Evolutionary conservation across 768 basidiomycete genomes (phyloP), one percentile per base, ranked within the genome.

Genomic region (Phlebiopsis gigantea): DNA sequence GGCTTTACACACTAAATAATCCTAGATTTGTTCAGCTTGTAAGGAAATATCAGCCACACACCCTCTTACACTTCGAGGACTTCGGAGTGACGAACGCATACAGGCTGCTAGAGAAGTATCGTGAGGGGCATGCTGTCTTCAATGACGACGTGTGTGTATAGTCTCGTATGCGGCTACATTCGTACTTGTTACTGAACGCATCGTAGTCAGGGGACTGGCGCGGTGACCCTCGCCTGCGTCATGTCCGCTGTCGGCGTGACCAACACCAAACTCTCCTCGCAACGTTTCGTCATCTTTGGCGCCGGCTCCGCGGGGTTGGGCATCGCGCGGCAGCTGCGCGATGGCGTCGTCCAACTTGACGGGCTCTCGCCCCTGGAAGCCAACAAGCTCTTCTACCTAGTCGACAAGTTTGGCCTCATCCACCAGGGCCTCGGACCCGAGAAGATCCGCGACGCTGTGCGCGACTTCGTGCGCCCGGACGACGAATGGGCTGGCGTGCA

Each of bases 221-320:
- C 88, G 0, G 88, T 91, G 29, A 84, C 87, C 0, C 77, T 90
- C 21, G 78, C 88, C 0, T 81, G 82, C 10, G 69, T 88, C 43
- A 83, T 87, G 75, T 76, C 87, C 0, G 88, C 86, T 0, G 76
- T 84, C 30, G 79, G 82, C 14, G 81, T 89, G 14, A 87, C 87
- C 12, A 83, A 80, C 65, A 68, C 71, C 39, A 77, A 79, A 63
- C 75, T 95, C 34, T 72, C 80, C 5, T 86, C 90, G 55, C 92
- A 94, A 67, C 80, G 88, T 5, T 84, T 84, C 65, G 73, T 93
- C 58, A 77, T 93, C 54, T 89, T 87, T 66, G 92, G 92, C 8
- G 84, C 89, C 0, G 92, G 88, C 4, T 84, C 87, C 0, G 91
- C 92, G 0, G 92, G 93, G 0, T 75, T 90, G 51, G 93, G 93